Base-by-base conservation (phyloP, 2,329 filamentous ascomycete genomes). In the Fusarium xyrophilum region DNA sequence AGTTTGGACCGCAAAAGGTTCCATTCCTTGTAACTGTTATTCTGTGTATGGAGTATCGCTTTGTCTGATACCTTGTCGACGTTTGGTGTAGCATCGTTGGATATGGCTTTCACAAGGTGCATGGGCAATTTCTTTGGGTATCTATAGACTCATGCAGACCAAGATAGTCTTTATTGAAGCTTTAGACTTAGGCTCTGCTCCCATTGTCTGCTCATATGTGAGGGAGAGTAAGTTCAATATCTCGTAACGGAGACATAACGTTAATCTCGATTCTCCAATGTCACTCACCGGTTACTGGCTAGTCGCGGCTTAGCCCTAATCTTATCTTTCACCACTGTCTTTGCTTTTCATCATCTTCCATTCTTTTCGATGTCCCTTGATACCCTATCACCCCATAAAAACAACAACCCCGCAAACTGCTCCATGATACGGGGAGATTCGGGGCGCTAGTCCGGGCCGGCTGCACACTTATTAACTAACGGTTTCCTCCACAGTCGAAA, bases 321-420 rank as follows among this genome's bases (percentile, higher is more conserved):
- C 30, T 44, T 13, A 35, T 50, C 33, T 39, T 27, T 27, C 46
- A 51, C 33, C 35, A 32, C 27, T 30, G 25, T 48, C 44, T 40
- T 44, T 42, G n/a, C 2, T 30, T 33, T 35, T 48, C 17, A 33
- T 43, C 35, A 32, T 43, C 44, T 40, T 43, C 12, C 56, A 46
- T 67, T 67, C 50, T 21, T 40, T 33, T 27, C 27, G n/a, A 35
- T 30, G 19, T 48, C 39, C 30, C 54, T 43, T 64, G 58, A 47
- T 33, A 54, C 59, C 17, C 38, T 48, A 64, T 65, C 68, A 68
- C 65, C 65, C 65, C 64, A 68, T 67, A 33, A 50, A 68, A 65
- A 68, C 30, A 53, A 23, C 39, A 60, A 65, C 65, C 65, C 65
- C 64, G 65, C 65, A 67, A 57, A 53, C 17, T 52, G 44, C 56